Conservation (phyloP, 345 rosid species). For the Salix caprea region DNA sequence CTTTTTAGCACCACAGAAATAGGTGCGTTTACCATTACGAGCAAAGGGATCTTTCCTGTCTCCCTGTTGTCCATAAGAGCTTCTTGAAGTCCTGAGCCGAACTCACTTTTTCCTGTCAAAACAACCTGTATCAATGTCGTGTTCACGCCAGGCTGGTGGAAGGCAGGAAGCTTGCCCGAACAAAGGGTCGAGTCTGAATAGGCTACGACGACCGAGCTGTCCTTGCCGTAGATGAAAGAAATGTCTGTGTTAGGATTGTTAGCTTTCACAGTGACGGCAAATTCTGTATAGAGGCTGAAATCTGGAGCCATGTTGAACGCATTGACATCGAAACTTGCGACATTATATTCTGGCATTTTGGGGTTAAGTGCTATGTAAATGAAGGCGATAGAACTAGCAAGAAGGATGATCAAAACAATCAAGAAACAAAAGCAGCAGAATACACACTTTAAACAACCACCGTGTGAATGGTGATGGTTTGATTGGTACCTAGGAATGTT, state of each 20-base stretch:
- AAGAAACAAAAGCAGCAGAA: conserved; percentile 47
- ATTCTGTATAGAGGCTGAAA: conserved; percentile 35
- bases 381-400: conserved; percentile 13
- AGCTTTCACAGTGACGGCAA: conserved; percentile 37
- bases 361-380: conserved; percentile 31
- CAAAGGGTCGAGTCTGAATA: conserved; percentile 34
- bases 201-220: conserved; percentile 30
- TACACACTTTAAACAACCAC: conserved; percentile 34
- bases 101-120: conserved; percentile 38
- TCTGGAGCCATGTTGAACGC: conserved; percentile 31
- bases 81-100: conserved; percentile 36
- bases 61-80: conserved; percentile 26
- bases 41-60: conserved; percentile 41
- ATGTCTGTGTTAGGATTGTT: conserved; percentile 36
- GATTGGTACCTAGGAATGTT: conserved; percentile 36
- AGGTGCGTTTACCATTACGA: conserved; percentile 36
- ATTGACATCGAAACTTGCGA: conserved; percentile 28
- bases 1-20: conserved; percentile 24
- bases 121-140: conserved; percentile 21
- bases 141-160: conserved; percentile 36
- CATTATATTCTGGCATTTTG: conserved; percentile 33
- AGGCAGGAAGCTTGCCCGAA: conserved; percentile 41
- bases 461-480: not conserved
- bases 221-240: conserved; percentile 37
- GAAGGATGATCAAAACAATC: conserved; percentile 28